These are phyloP conservation scores for Pleurotus citrinopileatus DNA, from an alignment of 768 basidiomycete species.

Conservation along the genomic window DNA sequence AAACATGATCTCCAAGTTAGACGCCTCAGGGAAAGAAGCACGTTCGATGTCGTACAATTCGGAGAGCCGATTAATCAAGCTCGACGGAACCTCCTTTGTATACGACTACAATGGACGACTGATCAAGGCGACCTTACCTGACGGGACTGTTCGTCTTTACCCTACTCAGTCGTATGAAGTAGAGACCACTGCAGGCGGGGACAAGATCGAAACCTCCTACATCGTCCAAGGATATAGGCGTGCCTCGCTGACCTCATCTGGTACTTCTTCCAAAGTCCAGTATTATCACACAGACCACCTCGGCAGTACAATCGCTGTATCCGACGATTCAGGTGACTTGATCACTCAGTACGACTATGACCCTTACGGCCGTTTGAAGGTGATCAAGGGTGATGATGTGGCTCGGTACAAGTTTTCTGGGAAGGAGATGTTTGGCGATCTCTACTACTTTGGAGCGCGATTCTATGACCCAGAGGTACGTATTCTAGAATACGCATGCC, in stretches of 20 bases:
- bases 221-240: constrained; percentile 11
- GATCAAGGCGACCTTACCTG: constrained; percentile 7
- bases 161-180: constrained; percentile 13
- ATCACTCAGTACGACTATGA: constrained; percentile 13
- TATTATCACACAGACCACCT: constrained; percentile 7
- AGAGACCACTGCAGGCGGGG: constrained; percentile 9
- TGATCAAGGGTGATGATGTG: constrained; percentile 4
- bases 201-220: constrained; percentile 12
- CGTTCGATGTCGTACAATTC: not conserved
- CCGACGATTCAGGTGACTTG: constrained; percentile 3
- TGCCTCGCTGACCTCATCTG: constrained; percentile 3
- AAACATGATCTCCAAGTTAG: constrained; percentile 1
- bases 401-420: constrained; percentile 13
- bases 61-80: not conserved
- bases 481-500: not conserved
- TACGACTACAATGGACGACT: constrained; percentile 13
- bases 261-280: not conserved
- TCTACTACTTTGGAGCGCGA: constrained; percentile 13
- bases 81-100: constrained; percentile 3
- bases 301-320: constrained; percentile 2
- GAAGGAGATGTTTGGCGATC: constrained; percentile 11
- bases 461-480: constrained; percentile 13
- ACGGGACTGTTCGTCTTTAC: constrained; percentile 10
- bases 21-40: not conserved
- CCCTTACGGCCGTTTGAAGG: not conserved